A percentile compares a stretch with the other conserved stretches of the same genome.
phyloP scores from a whole-genome alignment of 768 basidiomycete genomes.

The Steccherinum ochraceum region DNA sequence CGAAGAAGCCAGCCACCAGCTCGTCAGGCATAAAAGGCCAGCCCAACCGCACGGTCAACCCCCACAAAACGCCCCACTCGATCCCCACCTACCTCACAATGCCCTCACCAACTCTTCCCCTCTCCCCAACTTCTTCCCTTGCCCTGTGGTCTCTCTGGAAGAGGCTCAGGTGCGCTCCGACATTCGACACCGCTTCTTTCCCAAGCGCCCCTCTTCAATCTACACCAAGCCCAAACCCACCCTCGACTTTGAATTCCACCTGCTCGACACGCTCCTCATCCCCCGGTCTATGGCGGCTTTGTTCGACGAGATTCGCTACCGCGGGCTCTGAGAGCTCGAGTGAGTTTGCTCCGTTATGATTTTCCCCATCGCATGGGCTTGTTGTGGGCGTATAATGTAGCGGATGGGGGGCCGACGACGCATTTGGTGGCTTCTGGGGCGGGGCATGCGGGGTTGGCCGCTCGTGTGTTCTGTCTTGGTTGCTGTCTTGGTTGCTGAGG shows the following conservation, averaged over 20 bases:
- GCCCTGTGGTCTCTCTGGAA: not conserved
- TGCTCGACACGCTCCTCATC: not conserved
- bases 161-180: not conserved
- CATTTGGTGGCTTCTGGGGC: not conserved
- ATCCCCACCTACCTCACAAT: no score
- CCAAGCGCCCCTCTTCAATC: not conserved
- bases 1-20: no score
- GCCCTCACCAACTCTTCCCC: no score
- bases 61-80: no score
- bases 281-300: not conserved
- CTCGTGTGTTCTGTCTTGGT: not conserved
- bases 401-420: no score
- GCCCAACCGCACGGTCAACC: no score
- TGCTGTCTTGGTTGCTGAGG: no score
- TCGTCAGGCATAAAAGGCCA: no score
- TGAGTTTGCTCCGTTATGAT: not conserved
- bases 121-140: no score
- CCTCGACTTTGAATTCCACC: not conserved
- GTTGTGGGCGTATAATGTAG: no score
- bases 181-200: not conserved
- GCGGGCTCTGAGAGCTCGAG: not conserved
- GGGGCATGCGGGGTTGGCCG: no score
- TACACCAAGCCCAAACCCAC: not conserved
- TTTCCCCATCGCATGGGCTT: no score
- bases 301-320: not conserved